Base-by-base conservation (phyloP, 768 basidiomycete species). In the Termitomyces sp. region DNA sequence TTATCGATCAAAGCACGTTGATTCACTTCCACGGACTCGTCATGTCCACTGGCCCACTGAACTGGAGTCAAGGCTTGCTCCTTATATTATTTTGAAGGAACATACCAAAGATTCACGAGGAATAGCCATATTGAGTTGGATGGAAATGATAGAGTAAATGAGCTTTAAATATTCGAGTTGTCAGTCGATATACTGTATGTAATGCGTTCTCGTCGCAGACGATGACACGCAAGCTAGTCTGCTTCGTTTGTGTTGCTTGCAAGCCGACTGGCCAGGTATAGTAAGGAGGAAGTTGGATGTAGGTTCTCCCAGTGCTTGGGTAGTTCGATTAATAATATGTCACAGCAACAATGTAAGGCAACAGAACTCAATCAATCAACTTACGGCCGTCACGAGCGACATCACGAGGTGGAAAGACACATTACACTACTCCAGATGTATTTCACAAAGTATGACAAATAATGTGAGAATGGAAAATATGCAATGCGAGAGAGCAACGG, bases 1-100 rank as follows among this genome's bases (percentile, higher is more conserved):
- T 94, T 98, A 78, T 97, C 95, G 54, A 98, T 96, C 57, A 97
- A 76, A n/a, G 94, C 94, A 20, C 95, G 83, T 69, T 96, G 95
- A 70, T 96, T 96, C 47, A 96, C 94, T 72, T 95, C 89, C 0
- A 94, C 88, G 0, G 87, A 82, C 66, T 91, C 90, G 65, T 91
- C 90, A 62, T 85, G 78, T 18, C 89, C 90, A 57, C 67, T 71
- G 41, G 73, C 78, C 80, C 79, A 82, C 80, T 82, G 57, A 22
- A 32, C 28, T 26, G 36, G n/a, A 43, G 20, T 45, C 26, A 54
- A 16, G 55, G 33, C 5, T 55, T 44, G 50, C 32, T 54, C n/a
- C 32, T 26, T 4, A 46, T 40, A 20, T 30, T 26, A 33, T 40
- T 22, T 24, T 8, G 44, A 5, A 32, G 54, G 38, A 13, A 54